Percentiles rank a stretch among this genome's conserved stretches.
Conservation (phyloP, 495 filamentous ascomycete genomes). For the Tirmania nivea region DNA sequence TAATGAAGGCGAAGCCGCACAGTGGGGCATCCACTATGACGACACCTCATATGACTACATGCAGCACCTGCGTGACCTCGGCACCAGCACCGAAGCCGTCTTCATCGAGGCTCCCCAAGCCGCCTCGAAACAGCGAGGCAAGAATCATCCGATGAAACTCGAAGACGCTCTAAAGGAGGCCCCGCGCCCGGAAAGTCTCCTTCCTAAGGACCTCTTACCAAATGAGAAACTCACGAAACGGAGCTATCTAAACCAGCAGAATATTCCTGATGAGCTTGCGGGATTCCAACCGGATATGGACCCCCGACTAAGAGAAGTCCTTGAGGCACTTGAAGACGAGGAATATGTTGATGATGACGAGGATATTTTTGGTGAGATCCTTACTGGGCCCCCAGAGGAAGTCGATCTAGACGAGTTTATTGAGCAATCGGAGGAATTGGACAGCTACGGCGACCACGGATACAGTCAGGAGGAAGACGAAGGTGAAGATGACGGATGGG, state of each 20-base stretch:
- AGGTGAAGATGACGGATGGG: conserved; percentile 76
- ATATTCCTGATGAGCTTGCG: conserved; percentile 70
- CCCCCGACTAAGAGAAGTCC: conserved; percentile 67
- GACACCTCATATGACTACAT: conserved; percentile 92
- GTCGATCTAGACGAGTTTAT: conserved; percentile 46
- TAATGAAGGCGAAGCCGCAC: conserved; percentile 92
- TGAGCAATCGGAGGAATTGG: conserved; percentile 17
- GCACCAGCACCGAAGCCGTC: conserved; percentile 35
- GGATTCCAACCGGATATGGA: conserved; percentile 99
- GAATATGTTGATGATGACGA: conserved; percentile 84
- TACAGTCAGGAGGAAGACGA: conserved; percentile 28
- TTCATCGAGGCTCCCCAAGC: conserved; percentile 51
- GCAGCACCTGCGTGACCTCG: conserved; percentile 88
- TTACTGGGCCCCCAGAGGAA: conserved; percentile 43
- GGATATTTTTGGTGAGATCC: conserved; percentile 49
- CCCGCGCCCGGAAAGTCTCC: conserved; percentile 35
- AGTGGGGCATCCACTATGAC: conserved; percentile 65
- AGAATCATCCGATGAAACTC: conserved; percentile 37
- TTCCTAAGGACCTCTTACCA: conserved; percentile 44
- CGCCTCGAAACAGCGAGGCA: conserved; percentile 38
- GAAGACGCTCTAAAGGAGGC: conserved; percentile 60
- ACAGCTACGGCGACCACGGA: conserved; percentile 10
- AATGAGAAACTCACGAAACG: conserved; percentile 41
- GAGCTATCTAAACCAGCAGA: conserved; percentile 83
- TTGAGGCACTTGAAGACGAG: conserved; percentile 91